Conservation (phyloP, 1,139 yeast species). For the Suhomyces taliae region DNA sequence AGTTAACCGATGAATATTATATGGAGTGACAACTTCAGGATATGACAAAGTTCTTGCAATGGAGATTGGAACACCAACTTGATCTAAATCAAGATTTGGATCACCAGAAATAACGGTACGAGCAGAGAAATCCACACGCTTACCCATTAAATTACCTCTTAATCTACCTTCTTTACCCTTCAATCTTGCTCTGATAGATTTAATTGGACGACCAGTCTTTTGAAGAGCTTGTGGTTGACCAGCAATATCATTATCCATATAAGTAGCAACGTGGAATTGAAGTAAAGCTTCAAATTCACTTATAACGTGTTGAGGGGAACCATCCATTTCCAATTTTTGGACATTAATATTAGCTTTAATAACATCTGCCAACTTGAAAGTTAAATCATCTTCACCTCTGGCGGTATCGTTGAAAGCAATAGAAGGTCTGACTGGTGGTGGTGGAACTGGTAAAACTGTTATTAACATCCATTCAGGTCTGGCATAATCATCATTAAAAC, state of each 20-base stretch:
- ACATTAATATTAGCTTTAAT: constrained; percentile 95
- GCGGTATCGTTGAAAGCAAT: constrained; percentile 99
- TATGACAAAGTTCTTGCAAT: constrained; percentile 94
- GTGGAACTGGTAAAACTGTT: constrained; percentile 98
- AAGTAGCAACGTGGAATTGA: constrained; percentile 98
- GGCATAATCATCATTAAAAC: constrained; percentile 93
- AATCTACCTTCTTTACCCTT: constrained; percentile 99
- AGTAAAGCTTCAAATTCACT: constrained; percentile 93
- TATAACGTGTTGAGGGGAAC: constrained; percentile 97
- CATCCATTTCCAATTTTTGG: constrained; percentile 94
- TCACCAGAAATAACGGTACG: constrained; percentile 99
- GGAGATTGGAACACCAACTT: constrained; percentile 97
- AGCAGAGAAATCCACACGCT: constrained; percentile 98
- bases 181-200: constrained; percentile 95
- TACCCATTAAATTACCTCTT: constrained; percentile 98
- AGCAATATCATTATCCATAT: constrained; percentile 99
- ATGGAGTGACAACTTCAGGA: constrained; percentile 97
- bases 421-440: constrained; percentile 98
- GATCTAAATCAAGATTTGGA: constrained; percentile 95
- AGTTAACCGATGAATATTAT: constrained; percentile 89
- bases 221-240: constrained; percentile 99
- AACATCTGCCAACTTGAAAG: constrained; percentile 95
- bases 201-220: constrained; percentile 97
- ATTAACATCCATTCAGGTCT: constrained; percentile 99
- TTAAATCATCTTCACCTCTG: constrained; percentile 98